Evolutionary conservation across 768 basidiomycete species (phyloP).

Genomic region (Trametes coccinea): DNA sequence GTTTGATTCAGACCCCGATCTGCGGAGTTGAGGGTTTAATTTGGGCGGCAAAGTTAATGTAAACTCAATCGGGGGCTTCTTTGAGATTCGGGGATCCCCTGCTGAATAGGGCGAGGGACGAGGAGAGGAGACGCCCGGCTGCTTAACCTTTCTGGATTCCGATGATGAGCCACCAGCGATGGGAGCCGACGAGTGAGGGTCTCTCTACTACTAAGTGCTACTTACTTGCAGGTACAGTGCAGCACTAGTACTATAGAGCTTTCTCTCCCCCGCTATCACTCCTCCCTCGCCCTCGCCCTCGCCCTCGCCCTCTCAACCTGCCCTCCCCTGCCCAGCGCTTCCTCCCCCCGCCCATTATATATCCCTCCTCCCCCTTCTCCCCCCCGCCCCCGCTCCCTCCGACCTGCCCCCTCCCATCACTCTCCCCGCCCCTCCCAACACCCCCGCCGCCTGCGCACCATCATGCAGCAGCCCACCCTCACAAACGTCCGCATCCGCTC

Average conservation of each 20-base stretch:
- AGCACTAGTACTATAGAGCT: neutral
- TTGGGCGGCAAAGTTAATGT: conserved; percentile 53
- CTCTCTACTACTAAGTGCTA: no score
- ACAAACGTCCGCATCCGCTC: conserved; percentile 76
- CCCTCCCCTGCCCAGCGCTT: neutral
- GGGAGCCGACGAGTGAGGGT: no score
- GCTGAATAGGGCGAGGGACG: conserved; percentile 6
- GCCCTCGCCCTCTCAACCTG: neutral
- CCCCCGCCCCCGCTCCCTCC: conserved; percentile 22
- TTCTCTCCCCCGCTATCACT: neutral
- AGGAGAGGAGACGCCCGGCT: neutral
- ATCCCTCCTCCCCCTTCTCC: conserved; percentile 25
- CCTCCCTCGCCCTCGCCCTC: neutral
- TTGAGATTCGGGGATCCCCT: conserved; percentile 35
- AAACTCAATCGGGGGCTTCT: conserved; percentile 50
- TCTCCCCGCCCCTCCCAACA: conserved; percentile 25
- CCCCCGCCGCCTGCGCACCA: conserved; percentile 23
- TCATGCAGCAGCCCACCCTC: conserved; percentile 77
- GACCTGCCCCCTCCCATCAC: conserved; percentile 10
- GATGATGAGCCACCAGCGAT: neutral
- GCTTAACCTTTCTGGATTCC: conserved; percentile 18
- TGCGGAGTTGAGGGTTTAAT: conserved; percentile 23
- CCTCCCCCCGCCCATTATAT: conserved; percentile 26
- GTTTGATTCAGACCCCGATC: conserved; percentile 26
- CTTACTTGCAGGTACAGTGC: no score